A percentile compares a stretch with the other conserved stretches of the same genome.
These are phyloP conservation scores for Eucalyptus tenuipes DNA, from an alignment of 345 rosid species.

Conservation along the genomic window DNA sequence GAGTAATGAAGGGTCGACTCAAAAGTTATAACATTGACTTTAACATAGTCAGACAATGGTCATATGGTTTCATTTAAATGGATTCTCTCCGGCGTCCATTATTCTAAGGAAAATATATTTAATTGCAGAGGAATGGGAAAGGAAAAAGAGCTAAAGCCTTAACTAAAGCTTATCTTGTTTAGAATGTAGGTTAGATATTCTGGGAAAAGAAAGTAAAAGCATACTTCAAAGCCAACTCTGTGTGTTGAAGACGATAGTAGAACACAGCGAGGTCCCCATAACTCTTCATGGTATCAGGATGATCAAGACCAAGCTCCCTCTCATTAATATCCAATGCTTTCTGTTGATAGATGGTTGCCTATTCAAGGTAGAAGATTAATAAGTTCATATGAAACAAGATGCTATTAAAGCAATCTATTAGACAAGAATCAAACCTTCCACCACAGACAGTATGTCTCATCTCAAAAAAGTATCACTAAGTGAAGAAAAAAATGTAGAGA, in stretches of 20 bases:
- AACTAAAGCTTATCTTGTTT: not conserved
- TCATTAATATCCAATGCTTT: constrained; percentile 96
- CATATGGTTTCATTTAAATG: not conserved
- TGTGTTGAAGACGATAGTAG: constrained; percentile 96
- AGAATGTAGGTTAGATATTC: not conserved
- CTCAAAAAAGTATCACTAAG: not conserved
- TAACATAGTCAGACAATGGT: not conserved
- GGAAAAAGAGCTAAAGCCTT: not conserved
- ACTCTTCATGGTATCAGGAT: constrained; percentile 98
- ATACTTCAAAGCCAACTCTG: constrained; percentile 92
- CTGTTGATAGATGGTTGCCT: constrained; percentile 98
- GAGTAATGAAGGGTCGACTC: constrained; percentile 2
- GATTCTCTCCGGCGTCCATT: not conserved
- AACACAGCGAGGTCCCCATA: constrained; percentile 97
- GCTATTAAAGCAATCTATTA: not conserved
- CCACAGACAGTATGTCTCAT: not conserved
- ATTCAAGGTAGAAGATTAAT: not conserved
- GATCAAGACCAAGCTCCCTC: constrained; percentile 98
- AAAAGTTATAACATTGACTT: not conserved
- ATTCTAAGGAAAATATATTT: not conserved
- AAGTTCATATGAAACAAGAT: not conserved
- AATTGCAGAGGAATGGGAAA: not conserved
- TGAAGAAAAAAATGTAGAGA: not conserved
- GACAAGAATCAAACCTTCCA: not conserved
- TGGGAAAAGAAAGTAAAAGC: constrained; percentile 15